These are phyloP conservation scores for Sindora glabra DNA, from an alignment of 306 rosid genomes.

Conservation along the genomic window DNA sequence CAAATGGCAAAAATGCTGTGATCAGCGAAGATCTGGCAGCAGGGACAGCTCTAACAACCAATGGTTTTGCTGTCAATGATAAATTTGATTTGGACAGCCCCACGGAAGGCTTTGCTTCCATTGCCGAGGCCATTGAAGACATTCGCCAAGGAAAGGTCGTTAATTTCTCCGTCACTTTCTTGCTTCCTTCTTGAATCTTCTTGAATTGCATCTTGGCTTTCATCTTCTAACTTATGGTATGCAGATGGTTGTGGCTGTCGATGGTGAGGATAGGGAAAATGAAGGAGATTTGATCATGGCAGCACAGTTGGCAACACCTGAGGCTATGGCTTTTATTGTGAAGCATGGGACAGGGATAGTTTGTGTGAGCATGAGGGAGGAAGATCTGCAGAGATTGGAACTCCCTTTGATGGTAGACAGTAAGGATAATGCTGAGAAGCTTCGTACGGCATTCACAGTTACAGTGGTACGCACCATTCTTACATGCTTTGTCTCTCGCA, in stretches of 20 bases:
- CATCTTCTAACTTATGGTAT: slow-evolving; percentile 2
- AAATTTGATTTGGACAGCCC: slow-evolving; percentile 67
- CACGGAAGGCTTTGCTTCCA: slow-evolving; percentile 66
- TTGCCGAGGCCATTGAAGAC: slow-evolving; percentile 78
- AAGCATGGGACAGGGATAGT: slow-evolving; percentile 87
- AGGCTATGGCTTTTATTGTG: slow-evolving; percentile 93
- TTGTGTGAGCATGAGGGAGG: slow-evolving; percentile 76
- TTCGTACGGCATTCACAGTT: slow-evolving; percentile 67
- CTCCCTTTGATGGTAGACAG: slow-evolving; percentile 81
- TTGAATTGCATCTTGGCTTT: not conserved
- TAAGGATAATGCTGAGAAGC: slow-evolving; percentile 70
- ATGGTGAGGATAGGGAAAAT: slow-evolving; percentile 86
- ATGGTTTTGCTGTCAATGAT: slow-evolving; percentile 38
- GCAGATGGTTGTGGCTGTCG: slow-evolving; percentile 85
- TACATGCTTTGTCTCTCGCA: too few relatives aligned
- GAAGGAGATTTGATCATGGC: slow-evolving; percentile 96
- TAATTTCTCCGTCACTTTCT: not conserved
- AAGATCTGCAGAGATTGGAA: slow-evolving; percentile 69
- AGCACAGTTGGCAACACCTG: slow-evolving; percentile 72
- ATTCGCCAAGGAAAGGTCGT: slow-evolving; percentile 80
- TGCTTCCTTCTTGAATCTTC: not conserved
- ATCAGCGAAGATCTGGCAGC: slow-evolving; percentile 19
- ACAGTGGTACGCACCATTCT: slow-evolving; percentile 60
- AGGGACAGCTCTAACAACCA: slow-evolving; percentile 24
- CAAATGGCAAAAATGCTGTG: slow-evolving; percentile 14